A percentile compares a stretch with the other conserved stretches of the same genome.
Conservation (phyloP, 495 filamentous ascomycete species). For the Wilcoxina mikolae region DNA sequence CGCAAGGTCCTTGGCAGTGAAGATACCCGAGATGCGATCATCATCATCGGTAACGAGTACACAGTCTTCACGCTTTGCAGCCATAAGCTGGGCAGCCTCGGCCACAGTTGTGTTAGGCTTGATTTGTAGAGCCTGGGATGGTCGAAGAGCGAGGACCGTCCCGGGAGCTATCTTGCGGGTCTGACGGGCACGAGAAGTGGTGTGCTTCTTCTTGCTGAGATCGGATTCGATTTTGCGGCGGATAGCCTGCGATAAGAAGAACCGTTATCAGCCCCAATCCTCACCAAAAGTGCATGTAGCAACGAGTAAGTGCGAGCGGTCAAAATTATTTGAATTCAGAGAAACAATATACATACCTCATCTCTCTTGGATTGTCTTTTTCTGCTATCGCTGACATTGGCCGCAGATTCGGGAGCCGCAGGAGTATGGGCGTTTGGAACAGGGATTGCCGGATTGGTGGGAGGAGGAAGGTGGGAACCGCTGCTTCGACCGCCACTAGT, state of each 20-base stretch:
- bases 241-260: slow-evolving; percentile 52
- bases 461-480: slow-evolving; percentile 3
- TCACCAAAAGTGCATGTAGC: neutral
- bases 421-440: slow-evolving; percentile 13
- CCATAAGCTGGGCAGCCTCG: slow-evolving; percentile 96
- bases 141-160: slow-evolving; percentile 85
- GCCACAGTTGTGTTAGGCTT: slow-evolving; percentile 90
- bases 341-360: slow-evolving; percentile 75
- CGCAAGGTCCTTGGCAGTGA: slow-evolving; percentile 96
- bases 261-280: neutral
- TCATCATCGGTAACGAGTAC: slow-evolving; percentile 98
- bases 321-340: neutral
- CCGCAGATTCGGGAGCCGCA: slow-evolving; percentile 36
- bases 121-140: slow-evolving; percentile 91
- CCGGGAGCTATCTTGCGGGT: slow-evolving; percentile 89
- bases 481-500: slow-evolving; percentile 15
- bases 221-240: slow-evolving; percentile 91
- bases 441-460: slow-evolving; percentile 19
- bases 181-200: slow-evolving; percentile 56
- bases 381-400: slow-evolving; percentile 70
- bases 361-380: slow-evolving; percentile 93
- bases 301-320: neutral
- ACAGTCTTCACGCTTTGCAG: slow-evolving; percentile 95
- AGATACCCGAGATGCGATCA: slow-evolving; percentile 94
- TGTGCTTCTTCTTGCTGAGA: slow-evolving; percentile 90